Evolutionary conservation across 495 filamentous ascomycete genomes (phyloP).

Genomic region (Pyronema omphalodes): DNA sequence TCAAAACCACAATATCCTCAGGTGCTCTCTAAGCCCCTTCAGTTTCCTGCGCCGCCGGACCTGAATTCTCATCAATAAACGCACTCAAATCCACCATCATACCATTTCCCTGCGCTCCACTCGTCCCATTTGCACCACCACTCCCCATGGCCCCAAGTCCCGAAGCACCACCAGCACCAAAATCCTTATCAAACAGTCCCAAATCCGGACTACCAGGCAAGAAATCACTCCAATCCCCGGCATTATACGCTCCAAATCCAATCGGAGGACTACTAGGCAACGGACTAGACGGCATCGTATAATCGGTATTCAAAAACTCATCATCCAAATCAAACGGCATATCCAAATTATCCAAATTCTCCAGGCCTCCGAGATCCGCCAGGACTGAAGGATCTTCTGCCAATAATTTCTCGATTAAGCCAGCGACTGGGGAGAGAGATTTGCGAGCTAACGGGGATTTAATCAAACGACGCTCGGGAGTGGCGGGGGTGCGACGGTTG

Average conservation of each 20-base stretch:
- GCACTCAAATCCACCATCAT: constrained; percentile 3
- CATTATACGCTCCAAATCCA: not conserved
- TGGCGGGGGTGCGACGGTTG: constrained; percentile 7
- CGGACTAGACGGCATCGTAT: constrained; percentile 22
- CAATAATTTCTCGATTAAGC: constrained; percentile 20
- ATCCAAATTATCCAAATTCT: not conserved
- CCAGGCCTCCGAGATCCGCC: constrained; percentile 6
- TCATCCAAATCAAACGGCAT: constrained; percentile 7
- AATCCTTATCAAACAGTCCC: not conserved
- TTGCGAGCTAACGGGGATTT: constrained; percentile 3
- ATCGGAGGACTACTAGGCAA: constrained; percentile 6
- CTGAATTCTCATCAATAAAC: constrained; percentile 4
- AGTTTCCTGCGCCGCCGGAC: no score
- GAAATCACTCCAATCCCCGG: constrained; percentile 16
- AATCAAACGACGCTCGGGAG: constrained; percentile 8
- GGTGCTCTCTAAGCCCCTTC: no score
- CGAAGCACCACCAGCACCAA: not conserved
- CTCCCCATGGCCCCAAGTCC: not conserved
- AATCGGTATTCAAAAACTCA: constrained; percentile 20
- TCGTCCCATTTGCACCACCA: not conserved
- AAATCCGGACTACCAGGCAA: constrained; percentile 14
- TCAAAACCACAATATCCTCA: no score
- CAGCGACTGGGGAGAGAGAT: constrained; percentile 17
- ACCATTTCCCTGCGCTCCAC: not conserved
- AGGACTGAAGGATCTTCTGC: constrained; percentile 5